These are phyloP conservation scores for Phytomonas serpens DNA, from an alignment of 208 protist species.

Conservation along the genomic window DNA sequence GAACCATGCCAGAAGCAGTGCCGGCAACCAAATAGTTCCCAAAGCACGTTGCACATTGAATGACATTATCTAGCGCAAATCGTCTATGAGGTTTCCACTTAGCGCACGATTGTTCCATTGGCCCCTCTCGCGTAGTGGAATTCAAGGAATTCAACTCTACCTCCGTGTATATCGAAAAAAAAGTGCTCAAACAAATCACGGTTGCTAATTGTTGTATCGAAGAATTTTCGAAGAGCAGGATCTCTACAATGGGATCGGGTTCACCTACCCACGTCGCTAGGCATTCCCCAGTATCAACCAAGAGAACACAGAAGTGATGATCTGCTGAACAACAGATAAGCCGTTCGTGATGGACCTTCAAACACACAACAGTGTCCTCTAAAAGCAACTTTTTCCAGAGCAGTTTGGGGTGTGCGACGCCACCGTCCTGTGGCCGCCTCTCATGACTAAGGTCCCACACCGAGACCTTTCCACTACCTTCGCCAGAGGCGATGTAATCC, in stretches of 20 bases:
- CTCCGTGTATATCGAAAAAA: background rate
- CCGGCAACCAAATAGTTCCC: constrained; percentile 44
- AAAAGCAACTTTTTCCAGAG: constrained; percentile 46
- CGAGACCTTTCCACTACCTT: constrained; percentile 59
- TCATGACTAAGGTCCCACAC: constrained; percentile 48
- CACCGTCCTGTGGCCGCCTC: background rate
- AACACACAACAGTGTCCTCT: constrained; percentile 39
- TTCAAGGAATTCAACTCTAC: background rate
- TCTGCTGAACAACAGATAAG: constrained; percentile 61
- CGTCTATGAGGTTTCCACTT: constrained; percentile 20
- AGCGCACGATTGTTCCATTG: background rate
- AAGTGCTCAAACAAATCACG: background rate
- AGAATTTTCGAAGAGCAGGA: constrained; percentile 18
- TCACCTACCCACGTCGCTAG: constrained; percentile 29
- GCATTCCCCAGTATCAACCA: constrained; percentile 34
- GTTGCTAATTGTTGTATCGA: constrained; percentile 5
- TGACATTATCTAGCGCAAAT: constrained; percentile 19
- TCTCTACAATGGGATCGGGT: constrained; percentile 20
- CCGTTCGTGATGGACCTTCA: constrained; percentile 32
- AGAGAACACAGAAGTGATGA: constrained; percentile 34
- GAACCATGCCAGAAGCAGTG: constrained; percentile 59
- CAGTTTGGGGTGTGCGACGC: constrained; percentile 14
- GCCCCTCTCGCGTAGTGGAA: background rate
- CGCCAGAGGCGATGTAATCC: constrained; percentile 66
- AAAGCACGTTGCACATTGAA: constrained; percentile 55